Evolutionary conservation across 164 flowering plant species (phyloP).

Genomic region (Vitis rotundifolia): DNA sequence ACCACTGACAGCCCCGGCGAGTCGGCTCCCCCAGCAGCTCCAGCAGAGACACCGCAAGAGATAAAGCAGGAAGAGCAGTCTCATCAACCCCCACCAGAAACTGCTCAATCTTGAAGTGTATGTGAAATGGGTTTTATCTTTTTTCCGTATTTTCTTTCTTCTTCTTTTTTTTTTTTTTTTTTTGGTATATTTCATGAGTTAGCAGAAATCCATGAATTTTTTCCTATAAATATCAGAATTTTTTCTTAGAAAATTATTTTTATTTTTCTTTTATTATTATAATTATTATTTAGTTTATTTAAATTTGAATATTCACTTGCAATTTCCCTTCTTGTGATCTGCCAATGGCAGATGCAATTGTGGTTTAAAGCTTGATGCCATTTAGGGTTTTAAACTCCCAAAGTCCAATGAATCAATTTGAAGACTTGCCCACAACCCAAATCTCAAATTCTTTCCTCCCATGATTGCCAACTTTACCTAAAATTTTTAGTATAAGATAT

Average conservation of each 20-base stretch:
- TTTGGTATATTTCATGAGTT: not conserved
- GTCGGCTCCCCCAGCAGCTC: slow-evolving; percentile 22
- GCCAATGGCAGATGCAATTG: not conserved
- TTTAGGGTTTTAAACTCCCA: not conserved
- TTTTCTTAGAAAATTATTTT: too few relatives aligned
- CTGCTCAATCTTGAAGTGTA: slow-evolving; percentile 14
- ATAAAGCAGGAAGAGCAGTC: slow-evolving; percentile 22
- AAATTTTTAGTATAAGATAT: too few relatives aligned
- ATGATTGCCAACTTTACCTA: too few relatives aligned
- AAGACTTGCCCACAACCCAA: too few relatives aligned
- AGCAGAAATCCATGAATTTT: too few relatives aligned
- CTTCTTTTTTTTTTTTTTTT: not conserved
- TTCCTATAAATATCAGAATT: too few relatives aligned
- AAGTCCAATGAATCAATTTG: not conserved
- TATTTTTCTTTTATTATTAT: too few relatives aligned
- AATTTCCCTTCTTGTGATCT: not conserved
- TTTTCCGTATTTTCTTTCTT: not conserved
- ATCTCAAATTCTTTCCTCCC: too few relatives aligned
- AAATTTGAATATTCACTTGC: too few relatives aligned
- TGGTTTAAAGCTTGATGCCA: not conserved
- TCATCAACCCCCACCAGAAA: slow-evolving; percentile 9
- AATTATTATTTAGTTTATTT: too few relatives aligned
- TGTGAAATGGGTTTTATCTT: slow-evolving; percentile 10
- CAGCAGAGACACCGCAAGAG: slow-evolving; percentile 26
- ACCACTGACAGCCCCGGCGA: slow-evolving; percentile 3